A percentile compares a stretch with the other conserved stretches of the same genome.
These are phyloP conservation scores for Monilinia polystroma DNA, from an alignment of 2,329 filamentous ascomycete genomes.

Conservation along the genomic window DNA sequence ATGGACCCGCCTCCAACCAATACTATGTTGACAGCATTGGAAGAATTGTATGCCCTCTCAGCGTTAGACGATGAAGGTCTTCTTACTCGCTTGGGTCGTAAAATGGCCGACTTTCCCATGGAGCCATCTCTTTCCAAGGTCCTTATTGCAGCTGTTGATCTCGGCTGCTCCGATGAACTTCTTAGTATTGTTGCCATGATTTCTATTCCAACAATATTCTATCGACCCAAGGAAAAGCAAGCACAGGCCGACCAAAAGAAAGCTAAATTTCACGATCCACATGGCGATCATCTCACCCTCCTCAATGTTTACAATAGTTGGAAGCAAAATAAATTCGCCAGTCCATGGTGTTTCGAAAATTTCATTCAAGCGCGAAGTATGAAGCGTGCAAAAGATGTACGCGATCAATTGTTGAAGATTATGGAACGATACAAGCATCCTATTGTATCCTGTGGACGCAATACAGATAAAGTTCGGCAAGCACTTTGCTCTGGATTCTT, in stretches of 20 bases:
- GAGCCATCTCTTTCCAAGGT: slow-evolving; percentile 89
- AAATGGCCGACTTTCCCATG: slow-evolving; percentile 99
- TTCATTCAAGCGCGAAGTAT: slow-evolving; percentile 93
- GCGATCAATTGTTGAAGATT: slow-evolving; percentile 88
- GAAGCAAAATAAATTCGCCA: slow-evolving; percentile 80
- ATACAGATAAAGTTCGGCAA: slow-evolving; percentile 83
- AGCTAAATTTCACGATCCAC: slow-evolving; percentile 92
- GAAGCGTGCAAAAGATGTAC: slow-evolving; percentile 84
- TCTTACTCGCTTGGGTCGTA: slow-evolving; percentile 83
- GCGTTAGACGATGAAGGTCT: slow-evolving; percentile 95
- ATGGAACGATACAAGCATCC: slow-evolving; percentile 87
- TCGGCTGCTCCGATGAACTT: slow-evolving; percentile 89
- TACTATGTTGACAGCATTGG: slow-evolving; percentile 93
- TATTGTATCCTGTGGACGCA: slow-evolving; percentile 79
- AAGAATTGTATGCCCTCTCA: slow-evolving; percentile 89
- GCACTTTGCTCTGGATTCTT: slow-evolving; percentile 94
- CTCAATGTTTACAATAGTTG: slow-evolving; percentile 98
- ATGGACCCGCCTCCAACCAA: slow-evolving; percentile 98
- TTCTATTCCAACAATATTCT: slow-evolving; percentile 82
- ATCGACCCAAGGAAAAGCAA: slow-evolving; percentile 96
- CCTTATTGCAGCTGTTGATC: slow-evolving; percentile 81
- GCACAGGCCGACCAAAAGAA: slow-evolving; percentile 96
- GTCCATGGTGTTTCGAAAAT: slow-evolving; percentile 95
- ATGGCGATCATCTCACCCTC: slow-evolving; percentile 90
- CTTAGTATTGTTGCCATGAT: slow-evolving; percentile 95